A percentile compares a stretch with the other conserved stretches of the same genome.
Evolutionary conservation across 2,329 filamentous ascomycete species (phyloP).

Genomic region (Talaromyces piceae): DNA sequence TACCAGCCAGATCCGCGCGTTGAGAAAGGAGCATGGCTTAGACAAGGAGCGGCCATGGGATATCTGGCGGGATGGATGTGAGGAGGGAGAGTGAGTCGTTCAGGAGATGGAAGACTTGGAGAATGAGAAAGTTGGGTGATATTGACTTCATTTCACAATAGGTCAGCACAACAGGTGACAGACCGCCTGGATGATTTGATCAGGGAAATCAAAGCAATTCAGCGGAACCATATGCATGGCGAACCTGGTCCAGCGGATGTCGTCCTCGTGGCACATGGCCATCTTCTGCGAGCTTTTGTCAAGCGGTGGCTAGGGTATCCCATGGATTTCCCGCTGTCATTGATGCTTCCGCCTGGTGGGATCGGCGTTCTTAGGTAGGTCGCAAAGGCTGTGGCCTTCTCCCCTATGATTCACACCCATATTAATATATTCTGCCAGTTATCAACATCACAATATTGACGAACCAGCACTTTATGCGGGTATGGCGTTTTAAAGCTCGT

Average conservation of each 20-base stretch:
- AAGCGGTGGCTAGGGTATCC: conserved; percentile 41
- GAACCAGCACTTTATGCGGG: conserved; percentile 37
- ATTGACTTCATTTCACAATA: conserved; percentile 9
- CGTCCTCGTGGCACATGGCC: conserved; percentile 36
- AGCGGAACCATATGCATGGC: conserved; percentile 34
- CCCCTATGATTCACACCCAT: not conserved
- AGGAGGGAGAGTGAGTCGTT: conserved; percentile 45
- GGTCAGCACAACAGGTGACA: conserved; percentile 31
- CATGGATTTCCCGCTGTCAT: conserved; percentile 32
- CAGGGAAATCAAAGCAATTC: conserved; percentile 32
- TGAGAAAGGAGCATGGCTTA: conserved; percentile 41
- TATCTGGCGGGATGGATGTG: conserved; percentile 54
- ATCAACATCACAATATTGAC: conserved; percentile 31
- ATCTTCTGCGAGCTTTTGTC: conserved; percentile 40
- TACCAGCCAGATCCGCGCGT: conserved; percentile 42
- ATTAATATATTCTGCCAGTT: conserved; percentile 16
- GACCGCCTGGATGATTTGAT: conserved; percentile 38
- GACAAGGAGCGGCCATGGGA: conserved; percentile 46
- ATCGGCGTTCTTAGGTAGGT: conserved; percentile 36
- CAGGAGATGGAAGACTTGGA: no score
- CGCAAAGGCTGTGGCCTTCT: not conserved
- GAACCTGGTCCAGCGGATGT: conserved; percentile 31
- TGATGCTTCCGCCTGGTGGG: conserved; percentile 41
- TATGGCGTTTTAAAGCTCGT: conserved; percentile 28
- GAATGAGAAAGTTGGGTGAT: not conserved